Percentiles rank a stretch among this genome's conserved stretches.
Evolutionary conservation across 306 rosid genomes (phyloP).

Genomic region (Datisca glomerata): DNA sequence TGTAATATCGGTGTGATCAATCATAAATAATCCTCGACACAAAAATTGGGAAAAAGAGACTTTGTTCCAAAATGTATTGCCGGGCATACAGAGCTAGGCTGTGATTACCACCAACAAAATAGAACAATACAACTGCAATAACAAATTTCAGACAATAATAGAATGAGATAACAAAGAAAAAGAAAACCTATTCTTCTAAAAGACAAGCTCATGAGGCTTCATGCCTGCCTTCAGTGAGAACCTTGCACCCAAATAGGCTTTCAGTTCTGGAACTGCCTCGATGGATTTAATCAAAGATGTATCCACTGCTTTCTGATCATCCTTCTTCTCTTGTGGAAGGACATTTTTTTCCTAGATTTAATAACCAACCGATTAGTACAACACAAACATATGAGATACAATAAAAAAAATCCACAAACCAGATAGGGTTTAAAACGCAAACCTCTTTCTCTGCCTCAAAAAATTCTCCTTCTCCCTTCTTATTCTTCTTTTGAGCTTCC

Average conservation of each 20-base stretch:
- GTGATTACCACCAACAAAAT: conserved; percentile 3
- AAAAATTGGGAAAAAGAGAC: neutral
- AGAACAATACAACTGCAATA: conserved; percentile 1
- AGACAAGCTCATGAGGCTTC: conserved; percentile 15
- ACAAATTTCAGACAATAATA: conserved; percentile 2
- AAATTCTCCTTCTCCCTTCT: conserved; percentile 47
- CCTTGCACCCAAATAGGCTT: conserved; percentile 10
- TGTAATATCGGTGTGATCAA: too few relatives aligned
- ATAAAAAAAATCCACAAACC: neutral
- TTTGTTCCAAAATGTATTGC: neutral
- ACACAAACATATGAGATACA: neutral
- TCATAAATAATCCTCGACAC: too few relatives aligned
- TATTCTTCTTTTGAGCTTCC: conserved; percentile 40
- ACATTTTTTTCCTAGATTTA: conserved; percentile 8
- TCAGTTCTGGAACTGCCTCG: conserved; percentile 5
- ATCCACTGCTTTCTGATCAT: too few relatives aligned
- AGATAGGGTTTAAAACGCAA: neutral
- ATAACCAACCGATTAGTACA: neutral
- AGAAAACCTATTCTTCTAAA: conserved; percentile 3
- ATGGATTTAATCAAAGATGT: conserved; percentile 7
- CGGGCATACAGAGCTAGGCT: neutral
- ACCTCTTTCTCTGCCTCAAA: conserved; percentile 63
- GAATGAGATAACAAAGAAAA: neutral
- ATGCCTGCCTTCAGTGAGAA: conserved; percentile 13
- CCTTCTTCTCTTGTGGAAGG: too few relatives aligned